These are phyloP conservation scores for Vitis hybrid DNA, from an alignment of 177 flowering plant species.

Conservation along the genomic window DNA sequence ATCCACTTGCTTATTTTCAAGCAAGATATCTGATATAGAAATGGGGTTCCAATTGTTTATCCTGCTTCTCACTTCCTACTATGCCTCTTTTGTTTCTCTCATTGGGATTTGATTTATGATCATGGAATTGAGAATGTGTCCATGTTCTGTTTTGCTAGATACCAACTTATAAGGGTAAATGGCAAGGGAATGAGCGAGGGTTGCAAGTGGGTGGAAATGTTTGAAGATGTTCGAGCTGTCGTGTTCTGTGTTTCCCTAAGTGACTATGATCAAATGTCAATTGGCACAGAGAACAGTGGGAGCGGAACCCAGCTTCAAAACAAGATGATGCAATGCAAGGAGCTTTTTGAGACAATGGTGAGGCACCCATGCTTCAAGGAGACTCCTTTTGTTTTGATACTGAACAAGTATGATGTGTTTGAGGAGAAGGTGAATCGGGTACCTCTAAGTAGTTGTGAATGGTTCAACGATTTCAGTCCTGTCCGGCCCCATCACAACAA, in stretches of 20 bases:
- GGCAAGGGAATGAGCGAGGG: slow-evolving; percentile 96
- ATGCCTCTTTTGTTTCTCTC: not conserved
- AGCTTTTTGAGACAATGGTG: slow-evolving; percentile 76
- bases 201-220: slow-evolving; percentile 99
- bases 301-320: slow-evolving; percentile 58
- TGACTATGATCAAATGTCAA: slow-evolving; percentile 76
- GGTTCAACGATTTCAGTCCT: slow-evolving; percentile 92
- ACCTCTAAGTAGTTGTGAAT: slow-evolving; percentile 66
- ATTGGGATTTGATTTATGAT: too few species aligned
- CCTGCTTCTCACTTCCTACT: too few species aligned
- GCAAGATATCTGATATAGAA: too few species aligned
- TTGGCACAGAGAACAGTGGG: slow-evolving; percentile 44
- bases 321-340: slow-evolving; percentile 88
- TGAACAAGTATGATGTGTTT: slow-evolving; percentile 92
- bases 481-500: slow-evolving; percentile 63
- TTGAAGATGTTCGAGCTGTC: slow-evolving; percentile 91
- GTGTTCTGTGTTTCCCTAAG: slow-evolving; percentile 81
- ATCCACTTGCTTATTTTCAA: too few species aligned
- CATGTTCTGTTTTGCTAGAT: slow-evolving; percentile 38
- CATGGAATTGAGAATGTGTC: too few species aligned
- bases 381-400: slow-evolving; percentile 82
- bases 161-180: slow-evolving; percentile 88
- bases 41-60: too few species aligned
- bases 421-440: slow-evolving; percentile 76
- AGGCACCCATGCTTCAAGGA: slow-evolving; percentile 86